Percentiles rank a stretch among this genome's conserved stretches.
Evolutionary conservation across 805 yeast species (phyloP).

Genomic region (Candida anglica): DNA sequence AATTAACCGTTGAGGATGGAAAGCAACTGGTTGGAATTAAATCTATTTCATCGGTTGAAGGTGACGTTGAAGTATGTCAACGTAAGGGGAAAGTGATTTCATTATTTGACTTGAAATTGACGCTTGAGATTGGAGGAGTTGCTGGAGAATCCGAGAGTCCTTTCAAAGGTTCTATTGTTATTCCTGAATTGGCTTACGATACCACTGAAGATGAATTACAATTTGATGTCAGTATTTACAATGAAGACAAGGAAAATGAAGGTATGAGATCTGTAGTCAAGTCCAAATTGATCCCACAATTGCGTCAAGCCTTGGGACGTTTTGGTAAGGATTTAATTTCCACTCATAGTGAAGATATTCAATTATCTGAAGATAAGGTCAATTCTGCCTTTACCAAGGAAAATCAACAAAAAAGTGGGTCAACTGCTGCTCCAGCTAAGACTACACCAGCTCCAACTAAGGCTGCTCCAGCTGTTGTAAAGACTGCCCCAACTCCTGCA

Average conservation of each 20-base stretch:
- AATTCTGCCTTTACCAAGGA: slow-evolving; percentile 41
- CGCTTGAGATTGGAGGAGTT: slow-evolving; percentile 52
- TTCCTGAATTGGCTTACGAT: slow-evolving; percentile 95
- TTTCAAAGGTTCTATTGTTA: slow-evolving; percentile 66
- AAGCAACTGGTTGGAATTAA: slow-evolving; percentile 34
- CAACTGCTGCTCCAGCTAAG: slow-evolving; percentile 2
- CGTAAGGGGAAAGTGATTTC: slow-evolving; percentile 96
- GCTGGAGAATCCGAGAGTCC: slow-evolving; percentile 20
- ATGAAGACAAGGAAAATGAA: slow-evolving; percentile 45
- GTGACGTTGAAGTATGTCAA: slow-evolving; percentile 96
- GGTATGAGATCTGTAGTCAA: slow-evolving; percentile 51
- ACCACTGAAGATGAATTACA: slow-evolving; percentile 82
- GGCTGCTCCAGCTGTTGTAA: slow-evolving; percentile 7
- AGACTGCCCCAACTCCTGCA: slow-evolving; percentile 3
- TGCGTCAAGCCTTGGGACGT: slow-evolving; percentile 53
- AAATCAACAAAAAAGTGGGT: slow-evolving; percentile 34
- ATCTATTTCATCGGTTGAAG: slow-evolving; percentile 64
- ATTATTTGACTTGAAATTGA: slow-evolving; percentile 74
- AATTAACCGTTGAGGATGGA: slow-evolving; percentile 35
- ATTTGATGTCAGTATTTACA: slow-evolving; percentile 68
- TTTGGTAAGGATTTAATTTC: slow-evolving; percentile 78
- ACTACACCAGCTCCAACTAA: background rate
- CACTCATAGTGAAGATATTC: slow-evolving; percentile 82
- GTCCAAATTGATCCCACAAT: slow-evolving; percentile 58
- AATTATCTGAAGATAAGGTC: slow-evolving; percentile 52